phyloP scores from a whole-genome alignment of 2,329 filamentous ascomycete species.

The Neopestalotiopsis sp. region DNA sequence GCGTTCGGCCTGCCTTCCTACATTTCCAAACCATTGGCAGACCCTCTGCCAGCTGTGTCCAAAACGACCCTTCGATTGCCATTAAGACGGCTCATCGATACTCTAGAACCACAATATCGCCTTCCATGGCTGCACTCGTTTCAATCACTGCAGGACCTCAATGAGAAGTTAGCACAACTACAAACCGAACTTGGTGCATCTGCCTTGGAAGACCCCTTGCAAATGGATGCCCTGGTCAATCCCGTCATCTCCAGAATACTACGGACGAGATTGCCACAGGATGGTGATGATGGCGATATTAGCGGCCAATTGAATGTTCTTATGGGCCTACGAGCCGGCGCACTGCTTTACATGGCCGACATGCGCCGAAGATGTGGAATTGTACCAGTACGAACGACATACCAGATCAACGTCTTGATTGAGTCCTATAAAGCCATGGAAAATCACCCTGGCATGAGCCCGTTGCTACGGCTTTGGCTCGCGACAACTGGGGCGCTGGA shows the following conservation, averaged over 20 bases:
- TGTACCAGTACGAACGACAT: not conserved
- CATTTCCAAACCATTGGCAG: not conserved
- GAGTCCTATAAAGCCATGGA: not conserved
- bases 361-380: not conserved
- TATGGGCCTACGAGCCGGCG: not conserved
- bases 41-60: not conserved
- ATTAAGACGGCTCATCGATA: not conserved
- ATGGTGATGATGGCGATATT: not conserved
- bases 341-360: not conserved
- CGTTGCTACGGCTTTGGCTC: not conserved
- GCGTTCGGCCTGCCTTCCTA: not conserved
- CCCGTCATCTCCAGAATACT: not conserved
- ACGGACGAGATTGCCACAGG: not conserved
- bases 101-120: not conserved
- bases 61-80: not conserved
- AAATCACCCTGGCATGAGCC: not conserved
- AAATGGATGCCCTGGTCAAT: not conserved
- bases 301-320: not conserved
- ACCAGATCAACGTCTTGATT: not conserved
- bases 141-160: not conserved
- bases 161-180: not conserved
- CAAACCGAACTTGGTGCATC: not conserved
- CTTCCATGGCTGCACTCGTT: not conserved
- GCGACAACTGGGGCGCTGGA: not conserved
- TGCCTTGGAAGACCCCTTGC: not conserved